Conservation (phyloP, 495 filamentous ascomycete species). For the Xylaria scruposa region DNA sequence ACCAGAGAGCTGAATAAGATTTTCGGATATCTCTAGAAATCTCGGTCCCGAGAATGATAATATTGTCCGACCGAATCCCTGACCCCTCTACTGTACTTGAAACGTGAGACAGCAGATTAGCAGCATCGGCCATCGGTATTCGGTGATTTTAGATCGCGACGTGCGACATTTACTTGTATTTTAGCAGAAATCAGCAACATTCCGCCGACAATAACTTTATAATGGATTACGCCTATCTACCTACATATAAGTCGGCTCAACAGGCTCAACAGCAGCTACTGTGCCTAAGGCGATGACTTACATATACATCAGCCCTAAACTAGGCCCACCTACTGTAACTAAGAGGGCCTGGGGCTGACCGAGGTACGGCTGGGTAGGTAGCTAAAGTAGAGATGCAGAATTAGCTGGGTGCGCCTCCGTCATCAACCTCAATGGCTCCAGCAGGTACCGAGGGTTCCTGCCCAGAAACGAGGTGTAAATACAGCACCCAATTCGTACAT, state of each 20-base stretch:
- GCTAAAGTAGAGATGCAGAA: neutral
- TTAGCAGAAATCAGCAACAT: neutral
- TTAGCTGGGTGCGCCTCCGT: neutral
- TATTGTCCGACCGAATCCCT: conserved; percentile 2
- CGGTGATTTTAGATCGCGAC: conserved; percentile 19
- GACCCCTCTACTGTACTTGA: neutral
- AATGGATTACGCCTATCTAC: neutral
- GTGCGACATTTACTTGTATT: neutral
- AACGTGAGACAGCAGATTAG: neutral
- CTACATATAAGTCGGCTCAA: neutral
- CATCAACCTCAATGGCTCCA: neutral
- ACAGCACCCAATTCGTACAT: neutral
- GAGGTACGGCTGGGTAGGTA: neutral
- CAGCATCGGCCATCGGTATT: neutral
- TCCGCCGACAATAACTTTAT: neutral
- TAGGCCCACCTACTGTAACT: neutral
- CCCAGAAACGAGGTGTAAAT: neutral
- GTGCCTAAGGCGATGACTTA: neutral
- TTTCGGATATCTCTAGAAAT: neutral
- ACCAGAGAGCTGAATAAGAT: neutral
- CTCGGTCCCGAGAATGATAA: conserved; percentile 23
- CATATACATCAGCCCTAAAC: neutral
- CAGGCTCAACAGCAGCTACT: neutral
- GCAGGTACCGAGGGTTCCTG: neutral
- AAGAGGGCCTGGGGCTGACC: neutral